Percentiles rank a stretch among this genome's conserved stretches.
Conservation (phyloP, 179 eudicot species). For the Nepenthes alata region DNA sequence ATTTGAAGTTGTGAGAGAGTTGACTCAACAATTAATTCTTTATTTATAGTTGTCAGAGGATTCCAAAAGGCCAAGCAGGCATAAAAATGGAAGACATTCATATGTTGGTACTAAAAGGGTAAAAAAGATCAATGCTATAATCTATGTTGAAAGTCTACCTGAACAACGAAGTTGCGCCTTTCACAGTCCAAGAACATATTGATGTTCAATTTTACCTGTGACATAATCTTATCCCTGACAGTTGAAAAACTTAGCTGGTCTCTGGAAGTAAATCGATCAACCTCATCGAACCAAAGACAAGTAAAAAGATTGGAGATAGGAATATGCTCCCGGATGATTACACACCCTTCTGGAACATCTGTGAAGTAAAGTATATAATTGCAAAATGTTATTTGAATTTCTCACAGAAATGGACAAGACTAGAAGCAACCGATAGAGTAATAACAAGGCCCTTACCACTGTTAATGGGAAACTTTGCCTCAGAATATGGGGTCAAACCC, state of each 20-base stretch:
- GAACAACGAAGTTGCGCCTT: conserved; percentile 90
- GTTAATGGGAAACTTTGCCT: conserved; percentile 69
- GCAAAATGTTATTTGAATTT: not conserved
- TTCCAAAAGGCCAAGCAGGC: not conserved
- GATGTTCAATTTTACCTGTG: conserved; percentile 68
- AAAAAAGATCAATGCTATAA: not conserved
- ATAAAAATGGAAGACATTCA: not conserved
- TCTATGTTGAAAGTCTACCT: conserved; percentile 29
- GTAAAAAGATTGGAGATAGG: conserved; percentile 85
- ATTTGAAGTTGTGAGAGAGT: too few relatives aligned
- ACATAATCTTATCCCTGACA: conserved; percentile 72
- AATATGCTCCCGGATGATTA: conserved; percentile 76
- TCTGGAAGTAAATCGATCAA: conserved; percentile 90
- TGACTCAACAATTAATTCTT: too few relatives aligned
- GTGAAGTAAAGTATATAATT: conserved; percentile 7
- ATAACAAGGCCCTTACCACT: conserved; percentile 45
- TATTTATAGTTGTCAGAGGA: too few relatives aligned
- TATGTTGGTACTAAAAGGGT: not conserved
- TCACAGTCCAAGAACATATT: conserved; percentile 96
- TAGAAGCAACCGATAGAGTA: not conserved
- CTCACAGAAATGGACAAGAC: not conserved
- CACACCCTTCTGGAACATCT: conserved; percentile 99
- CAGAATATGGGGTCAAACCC: conserved; percentile 77
- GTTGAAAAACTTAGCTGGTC: conserved; percentile 93
- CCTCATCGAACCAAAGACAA: conserved; percentile 97